Conservation (phyloP, 1,139 yeast genomes). For the Geotrichum siamense region DNA sequence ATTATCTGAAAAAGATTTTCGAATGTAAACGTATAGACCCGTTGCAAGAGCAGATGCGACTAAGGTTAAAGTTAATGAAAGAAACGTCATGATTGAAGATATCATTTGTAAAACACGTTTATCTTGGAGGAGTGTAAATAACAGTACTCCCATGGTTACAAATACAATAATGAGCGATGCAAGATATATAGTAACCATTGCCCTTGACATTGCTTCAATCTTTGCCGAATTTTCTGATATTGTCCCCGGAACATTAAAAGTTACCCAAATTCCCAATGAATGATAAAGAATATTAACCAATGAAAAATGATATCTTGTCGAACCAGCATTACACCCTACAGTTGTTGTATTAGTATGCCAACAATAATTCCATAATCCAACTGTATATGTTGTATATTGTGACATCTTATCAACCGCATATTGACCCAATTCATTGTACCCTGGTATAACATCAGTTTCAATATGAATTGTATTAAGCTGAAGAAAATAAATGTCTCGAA, state of each 20-base stretch:
- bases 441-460: constrained; percentile 5
- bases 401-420: not conserved
- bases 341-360: not conserved
- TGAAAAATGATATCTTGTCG: constrained; percentile 7
- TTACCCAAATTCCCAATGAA: constrained; percentile 5
- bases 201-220: constrained; percentile 2
- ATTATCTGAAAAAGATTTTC: constrained; percentile 2
- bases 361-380: constrained; percentile 13
- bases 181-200: constrained; percentile 8
- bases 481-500: constrained; percentile 12
- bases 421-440: not conserved
- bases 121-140: not conserved
- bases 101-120: not conserved
- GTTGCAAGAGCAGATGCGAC: constrained; percentile 10
- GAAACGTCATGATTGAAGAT: constrained; percentile 6
- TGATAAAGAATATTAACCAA: constrained; percentile 6
- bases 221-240: not conserved
- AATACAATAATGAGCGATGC: constrained; percentile 4
- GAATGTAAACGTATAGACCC: constrained; percentile 11
- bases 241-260: constrained; percentile 6
- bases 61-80: constrained; percentile 6
- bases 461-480: constrained; percentile 5
- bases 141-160: constrained; percentile 1
- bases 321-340: constrained; percentile 2
- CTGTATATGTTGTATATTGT: constrained; percentile 1